Conservation (phyloP, 495 filamentous ascomycete species). For the Copromyces sp. region DNA sequence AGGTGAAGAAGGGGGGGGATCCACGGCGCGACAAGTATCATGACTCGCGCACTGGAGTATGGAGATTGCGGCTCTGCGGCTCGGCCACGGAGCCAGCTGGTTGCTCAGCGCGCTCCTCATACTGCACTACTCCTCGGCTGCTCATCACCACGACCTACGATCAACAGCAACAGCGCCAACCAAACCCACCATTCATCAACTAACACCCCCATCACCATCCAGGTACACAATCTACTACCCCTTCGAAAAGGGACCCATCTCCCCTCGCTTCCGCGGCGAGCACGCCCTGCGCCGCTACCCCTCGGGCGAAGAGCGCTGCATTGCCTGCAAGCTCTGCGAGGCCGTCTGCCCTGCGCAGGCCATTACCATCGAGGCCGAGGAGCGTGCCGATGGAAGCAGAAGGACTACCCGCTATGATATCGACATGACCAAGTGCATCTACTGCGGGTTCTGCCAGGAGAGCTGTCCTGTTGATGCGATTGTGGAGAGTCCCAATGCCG, state of each 20-base stretch:
- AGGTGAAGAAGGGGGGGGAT: not conserved
- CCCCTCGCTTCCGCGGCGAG: slow-evolving; percentile 93
- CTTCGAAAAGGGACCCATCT: slow-evolving; percentile 98
- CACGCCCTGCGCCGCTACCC: slow-evolving; percentile 93
- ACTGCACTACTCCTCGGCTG: not conserved
- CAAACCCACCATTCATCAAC: not conserved
- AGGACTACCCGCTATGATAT: slow-evolving; percentile 97
- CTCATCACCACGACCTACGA: not conserved
- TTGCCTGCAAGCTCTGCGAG: slow-evolving; percentile 98
- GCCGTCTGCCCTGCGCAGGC: slow-evolving; percentile 93
- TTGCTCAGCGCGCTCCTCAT: not conserved
- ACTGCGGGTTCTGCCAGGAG: slow-evolving; percentile 99
- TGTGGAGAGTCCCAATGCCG: slow-evolving; percentile 92
- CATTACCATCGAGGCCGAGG: slow-evolving; percentile 97
- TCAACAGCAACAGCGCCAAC: not conserved
- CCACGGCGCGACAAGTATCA: not conserved
- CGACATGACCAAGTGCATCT: slow-evolving; percentile 99
- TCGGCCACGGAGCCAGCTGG: not conserved
- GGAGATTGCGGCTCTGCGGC: not conserved
- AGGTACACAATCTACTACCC: slow-evolving; percentile 98
- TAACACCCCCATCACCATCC: not conserved
- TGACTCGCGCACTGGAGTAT: not conserved
- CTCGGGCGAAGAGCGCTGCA: slow-evolving; percentile 95
- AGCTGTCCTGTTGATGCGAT: slow-evolving; percentile 98
- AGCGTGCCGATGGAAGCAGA: slow-evolving; percentile 88